Conservation (phyloP, 768 basidiomycete genomes). For the Leccinum rimulosum region DNA sequence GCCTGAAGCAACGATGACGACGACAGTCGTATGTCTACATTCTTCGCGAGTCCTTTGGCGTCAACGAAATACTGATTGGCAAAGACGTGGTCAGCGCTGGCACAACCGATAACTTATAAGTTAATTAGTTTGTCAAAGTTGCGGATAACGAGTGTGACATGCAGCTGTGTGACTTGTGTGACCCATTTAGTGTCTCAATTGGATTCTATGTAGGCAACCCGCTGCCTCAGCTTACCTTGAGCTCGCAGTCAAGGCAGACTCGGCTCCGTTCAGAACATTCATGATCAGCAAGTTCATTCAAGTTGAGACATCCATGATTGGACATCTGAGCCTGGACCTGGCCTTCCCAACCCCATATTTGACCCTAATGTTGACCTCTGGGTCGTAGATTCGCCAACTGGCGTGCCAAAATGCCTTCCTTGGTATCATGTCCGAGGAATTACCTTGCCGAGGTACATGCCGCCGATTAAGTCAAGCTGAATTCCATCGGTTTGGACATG, state of each 20-base stretch:
- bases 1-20: neutral
- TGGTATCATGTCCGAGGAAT: neutral
- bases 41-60: neutral
- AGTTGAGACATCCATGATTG: neutral
- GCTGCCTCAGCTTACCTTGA: neutral
- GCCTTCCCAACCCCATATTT: neutral
- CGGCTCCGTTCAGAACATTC: neutral
- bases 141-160: too few relatives aligned
- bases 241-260: neutral
- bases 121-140: too few relatives aligned
- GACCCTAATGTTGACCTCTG: neutral
- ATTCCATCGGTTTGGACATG: slow-evolving; percentile 13
- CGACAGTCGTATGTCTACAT: neutral
- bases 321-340: neutral
- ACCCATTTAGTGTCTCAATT: too few relatives aligned
- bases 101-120: neutral
- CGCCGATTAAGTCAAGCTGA: neutral
- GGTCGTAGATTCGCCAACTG: neutral
- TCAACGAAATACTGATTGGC: too few relatives aligned
- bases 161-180: too few relatives aligned
- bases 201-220: too few relatives aligned
- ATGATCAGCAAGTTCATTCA: neutral
- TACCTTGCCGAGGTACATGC: neutral
- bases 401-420: neutral
- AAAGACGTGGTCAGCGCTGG: too few relatives aligned